Conservation (phyloP, 2,329 filamentous ascomycete genomes). For the Pseudopyricularia cyperi region DNA sequence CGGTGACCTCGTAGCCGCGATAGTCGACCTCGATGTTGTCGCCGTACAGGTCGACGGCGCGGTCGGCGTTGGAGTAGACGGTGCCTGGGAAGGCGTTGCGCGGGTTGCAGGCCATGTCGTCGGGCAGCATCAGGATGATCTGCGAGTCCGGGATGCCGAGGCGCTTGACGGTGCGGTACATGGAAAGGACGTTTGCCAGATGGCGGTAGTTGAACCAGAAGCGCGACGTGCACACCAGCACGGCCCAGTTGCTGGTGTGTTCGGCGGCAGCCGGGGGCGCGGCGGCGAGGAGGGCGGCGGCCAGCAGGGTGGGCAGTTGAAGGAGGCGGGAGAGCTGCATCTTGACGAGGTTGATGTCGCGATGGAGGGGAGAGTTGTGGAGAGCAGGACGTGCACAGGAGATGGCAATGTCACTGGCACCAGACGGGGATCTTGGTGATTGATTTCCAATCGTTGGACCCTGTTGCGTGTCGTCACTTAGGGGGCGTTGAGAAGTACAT, state of each 20-base stretch:
- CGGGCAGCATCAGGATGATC: constrained; percentile 99
- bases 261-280: constrained; percentile 40
- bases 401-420: no score
- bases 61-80: constrained; percentile 96
- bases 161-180: constrained; percentile 96
- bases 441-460: no score
- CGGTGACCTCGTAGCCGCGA: constrained; percentile 92
- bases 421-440: no score
- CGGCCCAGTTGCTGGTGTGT: constrained; percentile 98
- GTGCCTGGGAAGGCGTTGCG: constrained; percentile 96
- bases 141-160: constrained; percentile 96
- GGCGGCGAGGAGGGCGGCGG: constrained; percentile 31
- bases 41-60: constrained; percentile 89
- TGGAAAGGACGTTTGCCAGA: constrained; percentile 90
- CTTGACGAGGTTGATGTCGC: constrained; percentile 5
- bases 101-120: constrained; percentile 99
- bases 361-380: neutral
- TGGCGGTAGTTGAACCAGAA: constrained; percentile 99
- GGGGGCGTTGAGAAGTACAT: no score
- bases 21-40: constrained; percentile 99
- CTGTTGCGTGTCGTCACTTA: no score
- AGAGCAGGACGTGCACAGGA: no score
- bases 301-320: constrained; percentile 33
- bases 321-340: constrained; percentile 39
- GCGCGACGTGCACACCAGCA: constrained; percentile 93